Base-by-base conservation (phyloP, 139 green algal genomes). In the Trebouxia sp. region DNA sequence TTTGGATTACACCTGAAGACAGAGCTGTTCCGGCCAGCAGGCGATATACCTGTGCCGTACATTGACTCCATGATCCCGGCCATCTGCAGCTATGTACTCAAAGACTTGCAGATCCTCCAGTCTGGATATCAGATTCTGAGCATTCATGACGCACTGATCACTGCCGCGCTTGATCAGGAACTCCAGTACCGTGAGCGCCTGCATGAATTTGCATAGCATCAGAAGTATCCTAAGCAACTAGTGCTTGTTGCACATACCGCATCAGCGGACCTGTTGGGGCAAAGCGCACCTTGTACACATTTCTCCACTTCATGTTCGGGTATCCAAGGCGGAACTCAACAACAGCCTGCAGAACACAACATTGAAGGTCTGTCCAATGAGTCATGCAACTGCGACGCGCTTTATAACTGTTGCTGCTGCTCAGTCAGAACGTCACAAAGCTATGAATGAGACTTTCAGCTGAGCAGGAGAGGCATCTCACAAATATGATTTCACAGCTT, bases 111-210 rank as follows among this genome's bases (percentile, higher is more conserved):
- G 85, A 35, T 87, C 80, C 30, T 89, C 67, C 41, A 98, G 84
- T 53, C 86, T 79, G 28, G 62, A 0, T 38, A 93, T 39, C 10
- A 90, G 84, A 3, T 41, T n/a, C 35, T 87, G 51, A 15, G 83
- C 84, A 3, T 78, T 67, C 20, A 8, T 45, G 53, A 91, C 83
- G 80, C 84, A 93, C 12, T 43, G 77, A 17, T 84, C 76, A 24
- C 75, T 87, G 62, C 90, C 92, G 3, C 86, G 87, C 66, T 89
- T 92, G 30, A 95, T 53, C 39, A 98, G 83, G 80, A 93, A 98
- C 84, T 98, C 95, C 35, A 98, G 78, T 26, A 97, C 87, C 14
- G 90, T 92, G 38, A 98, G 83, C 1, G 90, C 84, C 90, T 92
- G 56, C 77, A 45, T 47, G 35, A 75, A 17, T 15, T 35, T 69